Evolutionary conservation across 805 yeast species (phyloP), one percentile per base, ranked within the genome.

Genomic region (Lipomyces spencermartinsiae): DNA sequence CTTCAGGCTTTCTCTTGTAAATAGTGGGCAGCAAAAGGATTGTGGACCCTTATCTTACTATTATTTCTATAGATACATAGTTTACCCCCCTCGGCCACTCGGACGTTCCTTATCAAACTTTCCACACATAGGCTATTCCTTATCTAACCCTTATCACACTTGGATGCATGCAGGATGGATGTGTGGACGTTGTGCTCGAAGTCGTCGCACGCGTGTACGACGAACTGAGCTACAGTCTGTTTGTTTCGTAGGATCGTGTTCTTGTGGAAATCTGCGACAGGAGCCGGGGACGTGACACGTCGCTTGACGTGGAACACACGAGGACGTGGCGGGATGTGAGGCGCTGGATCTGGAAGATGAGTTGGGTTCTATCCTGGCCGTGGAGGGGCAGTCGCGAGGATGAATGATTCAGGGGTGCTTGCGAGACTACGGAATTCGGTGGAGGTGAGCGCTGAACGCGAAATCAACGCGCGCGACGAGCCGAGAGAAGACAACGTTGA

Each of bases 191-290:
- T 29, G 16, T 53, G 56, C 56, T 53, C 56, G 33, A 53, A n/a
- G 56, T 53, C 56, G 33, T 53, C 56, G 56, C 29, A 53, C 3
- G 29, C 4, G 56, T 53, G 19, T 29, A 53, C 56, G 56, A 88
- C 80, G 64, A 86, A 86, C 0, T 91, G 86, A 22, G 88, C 86
- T 71, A 86, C 91, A 0, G 97, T 87, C 43, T 86, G 80, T 68
- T 84, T 85, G 12, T 87, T 85, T 64, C 93, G 83, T 75, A 91
- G 92, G 1, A 86, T 81, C 16, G 19, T 14, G n/a, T 53, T 53
- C 56, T 53, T 53, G 4, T 53, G 56, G 31, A 53, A 53, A 9
- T 25, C 56, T 29, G 56, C 56, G 33, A 53, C 33, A 7, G 59
- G 37, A 4, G 46, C 19, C 8, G 59, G 49, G 16, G 58, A 33